phyloP scores from a whole-genome alignment of 139 green algal genomes.

The Chlamydomonas eustigma region DNA sequence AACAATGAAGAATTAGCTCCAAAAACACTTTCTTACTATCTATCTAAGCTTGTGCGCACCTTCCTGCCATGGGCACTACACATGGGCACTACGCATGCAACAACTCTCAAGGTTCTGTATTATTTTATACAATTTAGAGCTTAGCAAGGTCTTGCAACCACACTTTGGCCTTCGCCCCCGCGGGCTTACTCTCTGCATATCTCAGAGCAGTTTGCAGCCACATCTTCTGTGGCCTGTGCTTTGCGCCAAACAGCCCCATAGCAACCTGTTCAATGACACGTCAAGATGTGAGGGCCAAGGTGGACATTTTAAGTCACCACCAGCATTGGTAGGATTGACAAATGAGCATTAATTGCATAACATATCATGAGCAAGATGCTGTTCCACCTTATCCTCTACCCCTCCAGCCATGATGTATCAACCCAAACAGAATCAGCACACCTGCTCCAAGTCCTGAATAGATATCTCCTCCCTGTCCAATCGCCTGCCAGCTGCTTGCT shows the following conservation, averaged over 20 bases:
- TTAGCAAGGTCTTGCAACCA: background rate
- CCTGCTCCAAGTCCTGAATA: background rate
- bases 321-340: too few relatives aligned
- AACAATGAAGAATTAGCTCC: too few relatives aligned
- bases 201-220: background rate
- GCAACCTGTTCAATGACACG: background rate
- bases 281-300: background rate
- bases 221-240: background rate
- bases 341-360: too few relatives aligned
- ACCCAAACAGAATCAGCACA: background rate
- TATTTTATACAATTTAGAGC: background rate
- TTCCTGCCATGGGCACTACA: too few relatives aligned
- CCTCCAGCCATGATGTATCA: background rate
- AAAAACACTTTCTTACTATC: too few relatives aligned
- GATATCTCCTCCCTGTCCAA: background rate
- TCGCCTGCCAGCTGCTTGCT: background rate
- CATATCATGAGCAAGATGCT: too few relatives aligned
- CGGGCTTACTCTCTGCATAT: background rate
- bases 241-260: background rate
- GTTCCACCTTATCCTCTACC: background rate
- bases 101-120: too few relatives aligned
- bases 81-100: too few relatives aligned
- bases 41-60: too few relatives aligned
- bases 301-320: background rate
- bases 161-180: background rate